Percentiles rank a stretch among this genome's conserved stretches.
These are phyloP conservation scores for Leptographium lundbergii DNA, from an alignment of 2,329 filamentous ascomycete species.

Conservation along the genomic window DNA sequence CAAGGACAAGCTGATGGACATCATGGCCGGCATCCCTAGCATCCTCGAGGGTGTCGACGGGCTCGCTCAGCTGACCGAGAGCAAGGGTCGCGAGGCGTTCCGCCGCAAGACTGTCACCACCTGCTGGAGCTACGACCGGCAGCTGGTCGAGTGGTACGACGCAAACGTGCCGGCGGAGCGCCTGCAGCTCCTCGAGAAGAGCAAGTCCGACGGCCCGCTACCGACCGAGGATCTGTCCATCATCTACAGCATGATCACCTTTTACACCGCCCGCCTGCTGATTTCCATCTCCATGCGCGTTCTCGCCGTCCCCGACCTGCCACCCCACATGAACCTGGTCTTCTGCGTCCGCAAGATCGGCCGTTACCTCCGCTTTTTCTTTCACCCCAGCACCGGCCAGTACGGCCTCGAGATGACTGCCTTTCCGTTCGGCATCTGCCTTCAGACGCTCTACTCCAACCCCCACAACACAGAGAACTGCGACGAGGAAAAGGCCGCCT, in stretches of 20 bases:
- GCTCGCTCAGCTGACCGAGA: neutral
- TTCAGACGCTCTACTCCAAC: conserved; percentile 7
- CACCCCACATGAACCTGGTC: conserved; percentile 3
- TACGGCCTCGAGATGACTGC: conserved; percentile 11
- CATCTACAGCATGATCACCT: conserved; percentile 11
- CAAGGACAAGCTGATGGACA: conserved; percentile 12
- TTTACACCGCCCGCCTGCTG: conserved; percentile 10
- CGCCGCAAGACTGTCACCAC: neutral
- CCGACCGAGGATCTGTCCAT: conserved; percentile 11
- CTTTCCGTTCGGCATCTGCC: conserved; percentile 11
- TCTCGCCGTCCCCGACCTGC: conserved; percentile 5
- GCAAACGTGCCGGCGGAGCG: conserved; percentile 5
- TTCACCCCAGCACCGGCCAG: conserved; percentile 12
- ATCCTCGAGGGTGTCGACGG: conserved; percentile 12
- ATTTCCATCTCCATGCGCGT: conserved; percentile 11
- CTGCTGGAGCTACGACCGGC: conserved; percentile 8
- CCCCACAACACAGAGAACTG: neutral
- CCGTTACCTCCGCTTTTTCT: conserved; percentile 9
- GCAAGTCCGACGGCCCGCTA: neutral
- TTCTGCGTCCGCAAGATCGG: conserved; percentile 9
- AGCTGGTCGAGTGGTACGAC: conserved; percentile 10
- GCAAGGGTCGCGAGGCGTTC: neutral
- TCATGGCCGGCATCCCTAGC: conserved; percentile 10
- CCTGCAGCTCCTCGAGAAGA: neutral
- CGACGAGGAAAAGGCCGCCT: conserved; percentile 5